Conservation (phyloP, 192 early-diverging fungal species). For the Coemansia interrupta region DNA sequence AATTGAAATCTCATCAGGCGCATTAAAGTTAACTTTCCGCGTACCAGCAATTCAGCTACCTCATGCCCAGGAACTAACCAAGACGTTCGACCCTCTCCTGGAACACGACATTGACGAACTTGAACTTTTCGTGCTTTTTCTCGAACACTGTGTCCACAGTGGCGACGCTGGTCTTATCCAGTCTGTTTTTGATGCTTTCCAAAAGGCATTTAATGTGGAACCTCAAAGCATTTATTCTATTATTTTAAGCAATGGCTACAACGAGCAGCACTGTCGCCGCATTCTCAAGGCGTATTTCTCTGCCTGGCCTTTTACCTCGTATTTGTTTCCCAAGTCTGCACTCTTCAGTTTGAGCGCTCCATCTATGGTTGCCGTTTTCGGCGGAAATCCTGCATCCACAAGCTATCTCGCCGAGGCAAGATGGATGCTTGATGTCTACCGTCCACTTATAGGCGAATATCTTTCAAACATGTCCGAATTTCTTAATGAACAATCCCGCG, state of each 20-base stretch:
- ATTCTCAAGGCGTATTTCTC: background rate
- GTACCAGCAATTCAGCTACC: no score
- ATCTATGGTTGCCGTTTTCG: conserved; percentile 78
- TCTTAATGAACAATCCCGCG: conserved; percentile 55
- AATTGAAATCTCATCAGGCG: no score
- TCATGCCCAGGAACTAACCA: no score
- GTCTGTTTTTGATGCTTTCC: background rate
- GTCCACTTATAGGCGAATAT: conserved; percentile 65
- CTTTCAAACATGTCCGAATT: conserved; percentile 70
- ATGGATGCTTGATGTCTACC: conserved; percentile 69
- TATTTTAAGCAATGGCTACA: background rate
- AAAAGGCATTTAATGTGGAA: background rate
- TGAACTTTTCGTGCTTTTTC: background rate
- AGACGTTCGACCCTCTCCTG: background rate
- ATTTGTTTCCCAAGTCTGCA: conserved; percentile 38
- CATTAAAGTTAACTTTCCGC: no score
- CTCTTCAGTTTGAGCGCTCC: background rate
- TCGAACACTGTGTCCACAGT: background rate
- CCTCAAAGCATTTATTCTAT: background rate
- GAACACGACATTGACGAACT: background rate
- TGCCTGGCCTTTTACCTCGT: conserved; percentile 7
- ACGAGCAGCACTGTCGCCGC: background rate
- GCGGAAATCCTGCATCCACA: conserved; percentile 84
- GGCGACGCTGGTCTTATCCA: background rate
- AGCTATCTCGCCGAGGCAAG: conserved; percentile 80